Percentiles rank a stretch among this genome's conserved stretches.
phyloP scores from a whole-genome alignment of 2,329 filamentous ascomycete genomes.

The Fusarium poae region DNA sequence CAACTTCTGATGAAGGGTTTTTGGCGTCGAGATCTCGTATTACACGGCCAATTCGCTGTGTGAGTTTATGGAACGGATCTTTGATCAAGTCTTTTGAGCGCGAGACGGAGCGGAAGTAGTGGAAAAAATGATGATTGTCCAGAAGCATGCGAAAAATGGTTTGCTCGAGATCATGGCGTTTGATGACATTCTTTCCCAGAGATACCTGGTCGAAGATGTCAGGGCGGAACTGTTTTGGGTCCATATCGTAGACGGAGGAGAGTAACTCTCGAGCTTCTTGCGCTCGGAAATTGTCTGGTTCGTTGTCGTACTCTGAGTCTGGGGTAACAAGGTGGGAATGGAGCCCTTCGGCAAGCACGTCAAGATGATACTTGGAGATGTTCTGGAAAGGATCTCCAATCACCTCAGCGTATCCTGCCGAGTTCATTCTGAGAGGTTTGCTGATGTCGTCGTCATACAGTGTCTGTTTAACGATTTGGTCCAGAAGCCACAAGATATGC shows the following conservation, averaged over 20 bases:
- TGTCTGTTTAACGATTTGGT: slow-evolving; percentile 64
- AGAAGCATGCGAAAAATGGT: slow-evolving; percentile 68
- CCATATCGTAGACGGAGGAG: slow-evolving; percentile 57
- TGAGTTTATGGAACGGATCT: slow-evolving; percentile 63
- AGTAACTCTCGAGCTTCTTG: slow-evolving; percentile 66
- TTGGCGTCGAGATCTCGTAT: slow-evolving; percentile 58
- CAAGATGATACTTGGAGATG: slow-evolving; percentile 65
- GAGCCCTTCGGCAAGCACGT: slow-evolving; percentile 65
- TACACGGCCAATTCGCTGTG: slow-evolving; percentile 62
- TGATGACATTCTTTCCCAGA: slow-evolving; percentile 54
- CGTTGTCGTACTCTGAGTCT: slow-evolving; percentile 49
- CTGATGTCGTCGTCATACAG: slow-evolving; percentile 56
- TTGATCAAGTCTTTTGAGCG: slow-evolving; percentile 60
- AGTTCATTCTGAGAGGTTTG: slow-evolving; percentile 58
- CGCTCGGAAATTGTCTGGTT: slow-evolving; percentile 56
- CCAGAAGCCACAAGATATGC: slow-evolving; percentile 68
- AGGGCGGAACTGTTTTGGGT: slow-evolving; percentile 60
- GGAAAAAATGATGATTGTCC: slow-evolving; percentile 67
- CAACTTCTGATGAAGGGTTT: slow-evolving; percentile 14
- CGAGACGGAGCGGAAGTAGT: slow-evolving; percentile 63
- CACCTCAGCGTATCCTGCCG: slow-evolving; percentile 60
- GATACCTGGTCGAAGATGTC: slow-evolving; percentile 58
- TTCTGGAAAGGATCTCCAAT: slow-evolving; percentile 63
- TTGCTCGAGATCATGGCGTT: slow-evolving; percentile 62
- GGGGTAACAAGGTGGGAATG: slow-evolving; percentile 61